Evolutionary conservation across 2,329 filamentous ascomycete genomes (phyloP), one percentile per base, ranked within the genome.

Genomic region (Ophiostoma fasciatum): DNA sequence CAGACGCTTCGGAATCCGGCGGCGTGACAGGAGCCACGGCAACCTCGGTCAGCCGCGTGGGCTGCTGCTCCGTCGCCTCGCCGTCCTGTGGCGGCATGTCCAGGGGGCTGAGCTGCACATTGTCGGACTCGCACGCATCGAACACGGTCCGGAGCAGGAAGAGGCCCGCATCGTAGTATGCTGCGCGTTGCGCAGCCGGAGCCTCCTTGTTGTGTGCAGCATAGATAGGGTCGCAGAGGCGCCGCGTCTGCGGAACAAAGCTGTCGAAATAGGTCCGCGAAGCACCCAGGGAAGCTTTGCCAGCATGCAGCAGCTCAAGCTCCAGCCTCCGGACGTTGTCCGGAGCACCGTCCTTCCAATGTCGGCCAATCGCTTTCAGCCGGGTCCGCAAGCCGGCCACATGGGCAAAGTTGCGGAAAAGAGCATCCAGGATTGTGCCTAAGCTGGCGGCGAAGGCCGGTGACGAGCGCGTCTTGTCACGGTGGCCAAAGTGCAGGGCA

Each of bases 261-360:
- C 49, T 42, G 39, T 60, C 57, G 35, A 62, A 63, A 42, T 59
- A 62, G 8, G 45, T 37, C 6, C 50, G 44, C 0, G 54, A 41
- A 7, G 22, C 27, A 5, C 53, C 46, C 26, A 68, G 47, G 27
- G 44, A 56, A 14, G 48, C 52, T 57, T 63, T 68, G 44, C 66
- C 68, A 11, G 57, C 58, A 36, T 63, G 57, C 34, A 71, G 55
- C 5, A 71, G 46, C 39, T 69, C 64, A 14, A 73, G 49, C 48
- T 73, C 68, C 2, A 68, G 49, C 31, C 58, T 59, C 12, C 68
- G 59, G 14, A 61, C 52, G 13, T 60, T 64, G 12, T 44, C 48
- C 15, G 64, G 52, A 28, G 47, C 49, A 8, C 57, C 58, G n/a
- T 46, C 48, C 21, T 47, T 48, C 33, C 63, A 49, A 12, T 51